These are phyloP conservation scores for Phytophthora pini DNA, from an alignment of 352 stramenopile genomes.

Conservation along the genomic window DNA sequence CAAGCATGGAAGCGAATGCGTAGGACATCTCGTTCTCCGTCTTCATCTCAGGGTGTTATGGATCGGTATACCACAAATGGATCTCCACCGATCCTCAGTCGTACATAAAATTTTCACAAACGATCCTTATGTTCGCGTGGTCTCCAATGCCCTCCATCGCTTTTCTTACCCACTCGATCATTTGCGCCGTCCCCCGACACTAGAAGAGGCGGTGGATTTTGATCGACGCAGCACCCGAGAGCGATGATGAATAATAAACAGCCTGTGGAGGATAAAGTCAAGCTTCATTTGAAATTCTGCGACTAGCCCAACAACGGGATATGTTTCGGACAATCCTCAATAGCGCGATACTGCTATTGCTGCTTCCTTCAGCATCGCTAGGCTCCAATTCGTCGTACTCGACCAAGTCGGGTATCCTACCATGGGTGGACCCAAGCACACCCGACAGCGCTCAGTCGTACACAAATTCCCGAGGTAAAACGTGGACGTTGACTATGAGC, in stretches of 20 bases:
- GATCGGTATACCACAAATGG: neutral
- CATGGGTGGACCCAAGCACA: constrained; percentile 22
- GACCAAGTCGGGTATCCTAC: constrained; percentile 34
- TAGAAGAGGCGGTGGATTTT: neutral
- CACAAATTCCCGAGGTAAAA: constrained; percentile 38
- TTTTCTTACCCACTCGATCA: neutral
- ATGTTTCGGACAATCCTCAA: neutral
- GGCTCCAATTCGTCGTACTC: constrained; percentile 27
- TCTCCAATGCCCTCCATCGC: too few species aligned
- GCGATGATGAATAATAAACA: too few species aligned
- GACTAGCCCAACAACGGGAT: neutral
- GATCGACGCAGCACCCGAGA: neutral
- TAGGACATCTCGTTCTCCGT: neutral
- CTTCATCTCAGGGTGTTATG: neutral
- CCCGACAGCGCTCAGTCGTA: constrained; percentile 38
- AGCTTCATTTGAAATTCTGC: neutral
- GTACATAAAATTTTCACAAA: neutral
- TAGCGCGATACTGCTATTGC: neutral
- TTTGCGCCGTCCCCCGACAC: neutral
- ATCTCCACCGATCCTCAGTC: neutral
- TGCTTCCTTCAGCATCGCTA: neutral
- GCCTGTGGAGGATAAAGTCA: neutral
- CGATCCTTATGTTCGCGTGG: neutral
- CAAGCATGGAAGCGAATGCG: too few species aligned
- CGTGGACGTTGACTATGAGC: constrained; percentile 74